Conservation (phyloP, 2,329 filamentous ascomycete species). For the Cordyceps tenuipes region DNA sequence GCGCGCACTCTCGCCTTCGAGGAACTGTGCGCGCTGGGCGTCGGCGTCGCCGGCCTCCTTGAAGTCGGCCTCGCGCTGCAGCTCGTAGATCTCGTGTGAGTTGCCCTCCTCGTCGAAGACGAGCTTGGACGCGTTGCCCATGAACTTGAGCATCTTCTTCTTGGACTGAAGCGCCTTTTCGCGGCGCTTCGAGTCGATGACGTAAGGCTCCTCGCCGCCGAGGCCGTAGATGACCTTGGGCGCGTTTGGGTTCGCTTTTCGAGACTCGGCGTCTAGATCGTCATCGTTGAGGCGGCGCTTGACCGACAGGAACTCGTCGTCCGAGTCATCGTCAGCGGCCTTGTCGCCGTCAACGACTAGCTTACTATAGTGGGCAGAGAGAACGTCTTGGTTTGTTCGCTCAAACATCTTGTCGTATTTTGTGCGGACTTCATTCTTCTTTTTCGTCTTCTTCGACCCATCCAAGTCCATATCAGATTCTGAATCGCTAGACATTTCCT, state of each 20-base stretch:
- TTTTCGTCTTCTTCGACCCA: slow-evolving; percentile 29
- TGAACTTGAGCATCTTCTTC: slow-evolving; percentile 87
- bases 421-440: slow-evolving; percentile 63
- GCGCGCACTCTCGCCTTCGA: slow-evolving; percentile 64
- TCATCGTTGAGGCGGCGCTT: slow-evolving; percentile 77
- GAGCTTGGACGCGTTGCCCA: slow-evolving; percentile 75
- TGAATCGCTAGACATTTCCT: slow-evolving; percentile 54
- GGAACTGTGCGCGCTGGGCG: slow-evolving; percentile 66
- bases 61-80: slow-evolving; percentile 80
- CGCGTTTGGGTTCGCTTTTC: slow-evolving; percentile 32
- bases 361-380: slow-evolving; percentile 89
- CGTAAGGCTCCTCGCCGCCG: slow-evolving; percentile 62
- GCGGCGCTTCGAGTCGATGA: slow-evolving; percentile 89
- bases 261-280: slow-evolving; percentile 46
- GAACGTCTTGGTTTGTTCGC: slow-evolving; percentile 86
- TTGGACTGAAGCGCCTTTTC: slow-evolving; percentile 94
- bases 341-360: slow-evolving; percentile 52
- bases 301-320: slow-evolving; percentile 77
- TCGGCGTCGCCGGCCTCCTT: slow-evolving; percentile 64
- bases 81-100: slow-evolving; percentile 76
- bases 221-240: slow-evolving; percentile 57
- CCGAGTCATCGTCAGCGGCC: slow-evolving; percentile 51
- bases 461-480: slow-evolving; percentile 47
- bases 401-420: slow-evolving; percentile 99
- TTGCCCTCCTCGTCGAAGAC: slow-evolving; percentile 90